Conservation (phyloP, 169 alveolate genomes). For the Cryptosporidium tyzzeri region DNA sequence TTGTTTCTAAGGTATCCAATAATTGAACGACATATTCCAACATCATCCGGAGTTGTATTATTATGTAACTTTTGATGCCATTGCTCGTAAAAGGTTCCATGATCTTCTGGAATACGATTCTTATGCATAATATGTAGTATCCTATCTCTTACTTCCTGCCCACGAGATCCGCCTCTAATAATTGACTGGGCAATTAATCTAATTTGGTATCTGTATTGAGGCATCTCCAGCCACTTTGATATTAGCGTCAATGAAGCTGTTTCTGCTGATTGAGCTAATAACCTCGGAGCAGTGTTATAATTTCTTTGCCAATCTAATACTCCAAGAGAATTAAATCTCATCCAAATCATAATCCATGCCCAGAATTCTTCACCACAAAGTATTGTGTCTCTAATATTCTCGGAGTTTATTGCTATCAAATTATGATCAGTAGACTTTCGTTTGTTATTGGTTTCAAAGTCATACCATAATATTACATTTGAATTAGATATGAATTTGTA, state of each 20-base stretch:
- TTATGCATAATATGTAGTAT: constrained; percentile 91
- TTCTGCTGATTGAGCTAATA: constrained; percentile 80
- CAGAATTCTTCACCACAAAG: constrained; percentile 46
- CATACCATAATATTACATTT: constrained; percentile 29
- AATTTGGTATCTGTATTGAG: constrained; percentile 78
- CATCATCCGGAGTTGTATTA: constrained; percentile 94
- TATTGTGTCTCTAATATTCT: background rate
- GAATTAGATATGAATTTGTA: constrained; percentile 8
- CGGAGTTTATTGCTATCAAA: background rate
- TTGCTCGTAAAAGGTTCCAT: constrained; percentile 90
- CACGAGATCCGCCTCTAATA: constrained; percentile 93
- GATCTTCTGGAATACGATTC: constrained; percentile 84
- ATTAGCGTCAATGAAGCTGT: constrained; percentile 36
- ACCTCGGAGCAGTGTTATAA: constrained; percentile 81
- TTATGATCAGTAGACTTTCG: background rate
- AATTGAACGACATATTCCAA: constrained; percentile 90
- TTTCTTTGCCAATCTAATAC: constrained; percentile 82
- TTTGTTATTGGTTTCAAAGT: background rate
- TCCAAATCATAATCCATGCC: constrained; percentile 80
- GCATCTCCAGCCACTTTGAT: constrained; percentile 75
- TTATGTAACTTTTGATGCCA: constrained; percentile 95
- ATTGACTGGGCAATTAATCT: constrained; percentile 59
- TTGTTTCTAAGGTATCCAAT: constrained; percentile 85
- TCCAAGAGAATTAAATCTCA: constrained; percentile 80
- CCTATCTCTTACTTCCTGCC: constrained; percentile 91